A percentile compares a stretch with the other conserved stretches of the same genome.
These are phyloP conservation scores for Wallacemonas rigidus DNA, from an alignment of 208 protist genomes.

Conservation along the genomic window DNA sequence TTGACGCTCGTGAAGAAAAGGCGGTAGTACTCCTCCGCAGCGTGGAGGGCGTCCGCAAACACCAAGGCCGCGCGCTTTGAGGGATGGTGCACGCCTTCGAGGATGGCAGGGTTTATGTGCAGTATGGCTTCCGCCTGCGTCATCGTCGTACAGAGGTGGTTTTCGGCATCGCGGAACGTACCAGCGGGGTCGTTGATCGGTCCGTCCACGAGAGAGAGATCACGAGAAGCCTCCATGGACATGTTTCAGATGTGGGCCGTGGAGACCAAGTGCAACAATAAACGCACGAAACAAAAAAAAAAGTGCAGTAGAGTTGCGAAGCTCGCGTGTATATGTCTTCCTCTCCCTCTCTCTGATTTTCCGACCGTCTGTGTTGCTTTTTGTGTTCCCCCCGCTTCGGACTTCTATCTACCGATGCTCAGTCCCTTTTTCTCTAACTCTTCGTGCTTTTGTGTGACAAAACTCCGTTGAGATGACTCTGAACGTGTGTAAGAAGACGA, in stretches of 20 bases:
- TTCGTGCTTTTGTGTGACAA: no score
- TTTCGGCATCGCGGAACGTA: neutral
- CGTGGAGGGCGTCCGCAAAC: constrained; percentile 34
- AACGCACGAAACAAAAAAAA: no score
- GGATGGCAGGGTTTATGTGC: constrained; percentile 33
- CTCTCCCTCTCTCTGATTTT: neutral
- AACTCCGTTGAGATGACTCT: no score
- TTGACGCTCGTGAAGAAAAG: constrained; percentile 34
- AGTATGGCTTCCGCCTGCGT: constrained; percentile 10
- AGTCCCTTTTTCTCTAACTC: no score
- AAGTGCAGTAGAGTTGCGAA: no score
- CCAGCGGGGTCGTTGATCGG: neutral
- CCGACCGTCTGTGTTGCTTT: neutral
- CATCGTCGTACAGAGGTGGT: constrained; percentile 6
- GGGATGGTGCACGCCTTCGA: constrained; percentile 30
- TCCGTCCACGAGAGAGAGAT: neutral
- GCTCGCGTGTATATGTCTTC: no score
- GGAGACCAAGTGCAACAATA: neutral
- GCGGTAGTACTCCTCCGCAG: constrained; percentile 41
- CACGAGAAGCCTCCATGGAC: neutral
- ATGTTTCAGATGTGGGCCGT: neutral
- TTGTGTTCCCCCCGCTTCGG: neutral
- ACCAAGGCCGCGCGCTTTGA: constrained; percentile 26
- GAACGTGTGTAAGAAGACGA: no score
- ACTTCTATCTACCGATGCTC: no score